phyloP scores from a whole-genome alignment of 768 basidiomycete genomes.

The Suillus decipiens region DNA sequence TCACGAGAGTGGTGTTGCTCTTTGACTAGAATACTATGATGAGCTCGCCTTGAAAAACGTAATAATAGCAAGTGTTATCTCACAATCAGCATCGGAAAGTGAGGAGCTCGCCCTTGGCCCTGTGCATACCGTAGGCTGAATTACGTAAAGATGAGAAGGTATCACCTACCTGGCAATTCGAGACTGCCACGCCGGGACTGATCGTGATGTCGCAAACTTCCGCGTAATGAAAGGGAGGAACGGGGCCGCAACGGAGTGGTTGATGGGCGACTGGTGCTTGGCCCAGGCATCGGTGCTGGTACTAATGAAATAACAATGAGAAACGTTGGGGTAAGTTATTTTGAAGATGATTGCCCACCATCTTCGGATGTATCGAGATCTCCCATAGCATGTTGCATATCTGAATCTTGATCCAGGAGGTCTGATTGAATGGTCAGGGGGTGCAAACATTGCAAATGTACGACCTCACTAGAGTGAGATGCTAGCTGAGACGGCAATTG shows the following conservation, averaged over 20 bases:
- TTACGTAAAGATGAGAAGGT: slow-evolving; percentile 4
- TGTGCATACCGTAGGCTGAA: slow-evolving; percentile 16
- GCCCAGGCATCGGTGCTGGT: slow-evolving; percentile 19
- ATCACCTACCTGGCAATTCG: slow-evolving; percentile 22
- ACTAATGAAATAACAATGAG: not conserved
- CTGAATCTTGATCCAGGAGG: slow-evolving; percentile 67
- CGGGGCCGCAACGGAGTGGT: slow-evolving; percentile 14
- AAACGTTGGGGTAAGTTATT: not conserved
- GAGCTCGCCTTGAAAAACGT: slow-evolving; percentile 3
- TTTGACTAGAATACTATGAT: slow-evolving; percentile 23
- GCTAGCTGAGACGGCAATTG: slow-evolving; percentile 53
- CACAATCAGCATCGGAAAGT: slow-evolving; percentile 24
- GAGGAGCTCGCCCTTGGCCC: slow-evolving; percentile 32
- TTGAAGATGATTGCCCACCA: slow-evolving; percentile 25
- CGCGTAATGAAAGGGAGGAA: slow-evolving; percentile 19
- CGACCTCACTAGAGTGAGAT: slow-evolving; percentile 56
- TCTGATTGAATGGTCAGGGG: slow-evolving; percentile 40
- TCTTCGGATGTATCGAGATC: slow-evolving; percentile 55
- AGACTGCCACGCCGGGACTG: slow-evolving; percentile 15
- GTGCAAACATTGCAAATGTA: not conserved
- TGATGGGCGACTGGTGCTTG: slow-evolving; percentile 12
- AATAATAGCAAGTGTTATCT: slow-evolving; percentile 23
- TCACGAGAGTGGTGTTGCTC: slow-evolving; percentile 31
- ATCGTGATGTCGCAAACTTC: slow-evolving; percentile 8
- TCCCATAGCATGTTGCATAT: slow-evolving; percentile 67